Conservation (phyloP, 305 asterid genomes). For the Lippia alba region DNA sequence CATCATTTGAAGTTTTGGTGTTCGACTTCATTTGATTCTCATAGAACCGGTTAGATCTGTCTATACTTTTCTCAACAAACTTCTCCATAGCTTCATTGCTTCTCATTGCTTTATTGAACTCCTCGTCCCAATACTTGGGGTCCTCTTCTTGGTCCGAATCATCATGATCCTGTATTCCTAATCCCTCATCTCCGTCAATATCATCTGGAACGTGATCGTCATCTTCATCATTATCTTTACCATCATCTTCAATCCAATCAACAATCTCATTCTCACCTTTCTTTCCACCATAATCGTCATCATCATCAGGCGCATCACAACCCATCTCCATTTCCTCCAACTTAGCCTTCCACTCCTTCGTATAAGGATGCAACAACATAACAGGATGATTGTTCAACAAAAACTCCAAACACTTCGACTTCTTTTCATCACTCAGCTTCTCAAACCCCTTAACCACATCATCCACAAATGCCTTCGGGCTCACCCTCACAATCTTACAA, state of each 20-base stretch:
- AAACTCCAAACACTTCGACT: constrained; percentile 77
- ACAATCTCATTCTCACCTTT: constrained; percentile 52
- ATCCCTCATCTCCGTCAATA: constrained; percentile 51
- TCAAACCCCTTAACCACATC: constrained; percentile 81
- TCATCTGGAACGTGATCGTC: constrained; percentile 49
- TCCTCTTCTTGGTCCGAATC: constrained; percentile 60
- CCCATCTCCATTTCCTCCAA: constrained; percentile 97
- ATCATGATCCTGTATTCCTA: constrained; percentile 61
- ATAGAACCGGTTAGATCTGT: constrained; percentile 48
- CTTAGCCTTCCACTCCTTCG: constrained; percentile 91
- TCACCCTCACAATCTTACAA: constrained; percentile 79
- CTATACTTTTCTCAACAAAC: constrained; percentile 61
- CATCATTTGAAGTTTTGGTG: constrained; percentile 33
- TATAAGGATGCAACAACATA: constrained; percentile 77
- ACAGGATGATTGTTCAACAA: constrained; percentile 77
- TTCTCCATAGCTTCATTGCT: constrained; percentile 88
- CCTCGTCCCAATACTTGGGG: constrained; percentile 74
- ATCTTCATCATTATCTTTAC: constrained; percentile 33
- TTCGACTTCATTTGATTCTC: constrained; percentile 43
- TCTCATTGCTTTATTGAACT: constrained; percentile 75
- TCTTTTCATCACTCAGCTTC: constrained; percentile 78
- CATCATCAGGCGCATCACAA: constrained; percentile 90
- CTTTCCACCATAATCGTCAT: constrained; percentile 39
- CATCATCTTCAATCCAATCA: constrained; percentile 89
- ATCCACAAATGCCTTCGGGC: constrained; percentile 87